These are phyloP conservation scores for Theileria parva DNA, from an alignment of 169 alveolate species.

Conservation along the genomic window DNA sequence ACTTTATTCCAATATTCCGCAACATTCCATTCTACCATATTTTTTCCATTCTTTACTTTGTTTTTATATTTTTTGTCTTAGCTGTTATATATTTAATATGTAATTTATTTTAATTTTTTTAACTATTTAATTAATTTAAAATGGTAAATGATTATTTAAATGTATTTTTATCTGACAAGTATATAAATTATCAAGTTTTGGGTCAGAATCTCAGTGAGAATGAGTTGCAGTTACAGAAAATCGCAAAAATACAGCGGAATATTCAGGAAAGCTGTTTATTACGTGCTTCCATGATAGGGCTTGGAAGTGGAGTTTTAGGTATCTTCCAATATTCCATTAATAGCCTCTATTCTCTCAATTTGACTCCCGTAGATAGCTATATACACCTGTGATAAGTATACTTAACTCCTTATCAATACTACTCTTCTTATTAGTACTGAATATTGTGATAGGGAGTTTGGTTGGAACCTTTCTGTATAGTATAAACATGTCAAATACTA, in stretches of 20 bases:
- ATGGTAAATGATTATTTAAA: conserved; percentile 44
- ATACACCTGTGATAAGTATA: background rate
- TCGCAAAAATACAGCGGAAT: conserved; percentile 35
- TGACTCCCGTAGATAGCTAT: background rate
- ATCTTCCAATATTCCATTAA: background rate
- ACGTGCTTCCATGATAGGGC: conserved; percentile 52
- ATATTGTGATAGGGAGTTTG: conserved; percentile 31
- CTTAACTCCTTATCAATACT: background rate
- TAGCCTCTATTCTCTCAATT: background rate
- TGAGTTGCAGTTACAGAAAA: conserved; percentile 30
- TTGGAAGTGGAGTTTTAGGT: conserved; percentile 65
- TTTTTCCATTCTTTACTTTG: background rate
- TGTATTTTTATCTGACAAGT: conserved; percentile 57
- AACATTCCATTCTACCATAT: background rate
- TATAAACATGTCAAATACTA: conserved; percentile 39
- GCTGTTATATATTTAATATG: background rate
- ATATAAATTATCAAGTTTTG: conserved; percentile 15
- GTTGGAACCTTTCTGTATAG: conserved; percentile 63
- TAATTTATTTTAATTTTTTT: background rate
- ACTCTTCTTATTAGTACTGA: background rate
- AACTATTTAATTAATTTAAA: background rate
- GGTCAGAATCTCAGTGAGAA: conserved; percentile 19
- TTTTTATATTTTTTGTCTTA: background rate
- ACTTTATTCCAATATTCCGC: background rate
- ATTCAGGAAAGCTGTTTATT: conserved; percentile 55